Evolutionary conservation across 148 eudicot genomes (phyloP).

Genomic region (Vaccinium corymbosum): DNA sequence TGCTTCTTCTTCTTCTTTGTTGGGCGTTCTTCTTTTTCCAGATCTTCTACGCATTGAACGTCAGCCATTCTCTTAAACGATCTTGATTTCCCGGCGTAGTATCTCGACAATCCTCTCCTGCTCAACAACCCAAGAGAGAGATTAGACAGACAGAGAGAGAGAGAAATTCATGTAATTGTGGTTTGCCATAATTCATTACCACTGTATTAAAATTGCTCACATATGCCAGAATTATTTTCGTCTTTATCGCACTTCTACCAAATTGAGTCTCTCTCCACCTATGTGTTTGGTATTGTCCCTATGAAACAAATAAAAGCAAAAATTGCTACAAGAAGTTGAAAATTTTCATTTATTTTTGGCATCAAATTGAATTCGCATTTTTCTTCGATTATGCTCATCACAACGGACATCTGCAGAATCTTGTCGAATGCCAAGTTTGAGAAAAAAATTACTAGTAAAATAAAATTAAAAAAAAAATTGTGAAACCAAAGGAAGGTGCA

Average conservation of each 20-base stretch:
- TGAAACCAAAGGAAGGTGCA: background rate
- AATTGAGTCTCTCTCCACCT: background rate
- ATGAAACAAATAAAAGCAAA: background rate
- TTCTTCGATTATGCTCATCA: too few relatives aligned
- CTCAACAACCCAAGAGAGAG: background rate
- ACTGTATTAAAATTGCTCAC: too few relatives aligned
- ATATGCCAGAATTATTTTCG: too few relatives aligned
- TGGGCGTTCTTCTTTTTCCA: conserved; percentile 21
- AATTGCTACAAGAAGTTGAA: background rate
- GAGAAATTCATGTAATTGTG: too few relatives aligned
- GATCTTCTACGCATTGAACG: conserved; percentile 24
- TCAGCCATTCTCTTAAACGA: conserved; percentile 20
- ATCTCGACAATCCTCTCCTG: conserved; percentile 30
- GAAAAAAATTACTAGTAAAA: background rate
- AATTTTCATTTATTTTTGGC: background rate
- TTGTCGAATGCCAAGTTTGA: too few relatives aligned
- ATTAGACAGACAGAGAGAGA: background rate
- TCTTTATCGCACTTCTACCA: too few relatives aligned
- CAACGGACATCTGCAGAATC: too few relatives aligned
- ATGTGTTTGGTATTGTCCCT: background rate
- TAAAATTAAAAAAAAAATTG: background rate
- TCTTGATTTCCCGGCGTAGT: conserved; percentile 23
- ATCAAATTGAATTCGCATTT: background rate
- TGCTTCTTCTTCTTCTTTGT: conserved; percentile 21
- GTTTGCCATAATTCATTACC: too few relatives aligned